Conservation (phyloP, 208 protist genomes). For the Crithidia mellificae region DNA sequence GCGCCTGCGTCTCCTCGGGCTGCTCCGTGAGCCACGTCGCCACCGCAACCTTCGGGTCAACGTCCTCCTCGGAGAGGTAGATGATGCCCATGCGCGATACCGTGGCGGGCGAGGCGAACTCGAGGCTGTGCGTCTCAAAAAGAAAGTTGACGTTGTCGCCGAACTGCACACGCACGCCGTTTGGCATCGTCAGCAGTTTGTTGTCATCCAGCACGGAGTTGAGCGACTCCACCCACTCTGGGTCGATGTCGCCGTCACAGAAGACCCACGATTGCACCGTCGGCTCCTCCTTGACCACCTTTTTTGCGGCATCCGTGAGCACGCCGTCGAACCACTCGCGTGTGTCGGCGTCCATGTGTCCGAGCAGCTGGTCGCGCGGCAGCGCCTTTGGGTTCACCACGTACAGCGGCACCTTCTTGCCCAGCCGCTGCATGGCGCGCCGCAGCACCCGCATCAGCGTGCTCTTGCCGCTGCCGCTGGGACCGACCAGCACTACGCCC, state of each 20-base stretch:
- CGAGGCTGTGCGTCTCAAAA: slow-evolving; percentile 98
- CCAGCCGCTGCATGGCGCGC: slow-evolving; percentile 83
- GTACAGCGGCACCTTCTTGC: slow-evolving; percentile 87
- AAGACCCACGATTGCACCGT: slow-evolving; percentile 95
- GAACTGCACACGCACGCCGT: slow-evolving; percentile 98
- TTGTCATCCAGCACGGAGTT: slow-evolving; percentile 99
- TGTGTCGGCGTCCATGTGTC: slow-evolving; percentile 98
- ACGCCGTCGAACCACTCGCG: slow-evolving; percentile 99
- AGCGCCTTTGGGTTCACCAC: slow-evolving; percentile 98
- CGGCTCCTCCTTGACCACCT: slow-evolving; percentile 93
- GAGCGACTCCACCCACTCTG: slow-evolving; percentile 99
- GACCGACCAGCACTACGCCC: slow-evolving; percentile 97
- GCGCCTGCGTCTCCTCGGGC: slow-evolving; percentile 62
- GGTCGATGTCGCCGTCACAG: slow-evolving; percentile 99
- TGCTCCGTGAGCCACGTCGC: slow-evolving; percentile 91
- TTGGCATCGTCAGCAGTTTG: slow-evolving; percentile 97
- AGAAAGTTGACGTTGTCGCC: slow-evolving; percentile 98
- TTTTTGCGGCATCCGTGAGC: slow-evolving; percentile 92
- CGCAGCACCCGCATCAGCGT: slow-evolving; percentile 93
- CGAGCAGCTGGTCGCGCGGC: slow-evolving; percentile 94
- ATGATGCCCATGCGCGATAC: slow-evolving; percentile 99
- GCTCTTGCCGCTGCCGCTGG: slow-evolving; percentile 96
- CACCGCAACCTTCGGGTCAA: slow-evolving; percentile 92
- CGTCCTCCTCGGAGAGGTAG: slow-evolving; percentile 96
- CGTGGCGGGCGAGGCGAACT: slow-evolving; percentile 98